phyloP scores from a whole-genome alignment of 495 filamentous ascomycete species.

The Cenococcum geophilum region DNA sequence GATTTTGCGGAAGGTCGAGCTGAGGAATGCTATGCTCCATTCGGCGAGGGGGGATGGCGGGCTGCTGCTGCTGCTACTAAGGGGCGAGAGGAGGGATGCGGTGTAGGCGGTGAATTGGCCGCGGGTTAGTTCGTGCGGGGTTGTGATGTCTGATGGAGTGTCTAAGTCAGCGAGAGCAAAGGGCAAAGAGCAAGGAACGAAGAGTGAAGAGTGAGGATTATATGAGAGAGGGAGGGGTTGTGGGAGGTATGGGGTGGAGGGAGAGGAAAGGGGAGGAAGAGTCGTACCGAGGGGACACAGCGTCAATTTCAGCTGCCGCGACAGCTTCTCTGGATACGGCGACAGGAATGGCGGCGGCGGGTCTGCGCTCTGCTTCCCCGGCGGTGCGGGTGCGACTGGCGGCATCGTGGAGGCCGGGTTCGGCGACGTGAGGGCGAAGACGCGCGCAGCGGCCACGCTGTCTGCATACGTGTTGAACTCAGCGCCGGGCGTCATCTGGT shows the following conservation, averaged over 20 bases:
- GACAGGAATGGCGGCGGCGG: slow-evolving; percentile 45
- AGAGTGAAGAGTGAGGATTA: background rate
- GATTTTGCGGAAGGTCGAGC: slow-evolving; percentile 69
- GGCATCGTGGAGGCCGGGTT: slow-evolving; percentile 66
- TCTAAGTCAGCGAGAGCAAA: background rate
- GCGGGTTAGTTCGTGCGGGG: slow-evolving; percentile 59
- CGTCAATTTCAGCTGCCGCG: slow-evolving; percentile 61
- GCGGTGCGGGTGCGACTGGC: slow-evolving; percentile 44
- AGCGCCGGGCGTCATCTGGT: slow-evolving; percentile 46
- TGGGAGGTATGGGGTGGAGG: background rate
- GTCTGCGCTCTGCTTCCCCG: slow-evolving; percentile 27
- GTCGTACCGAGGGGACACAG: slow-evolving; percentile 65
- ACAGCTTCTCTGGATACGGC: slow-evolving; percentile 62
- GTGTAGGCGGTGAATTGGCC: slow-evolving; percentile 54
- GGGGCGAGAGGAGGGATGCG: slow-evolving; percentile 40
- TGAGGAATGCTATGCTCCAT: slow-evolving; percentile 75
- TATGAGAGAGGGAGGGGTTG: background rate
- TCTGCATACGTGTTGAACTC: slow-evolving; percentile 49
- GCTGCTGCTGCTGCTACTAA: slow-evolving; percentile 59
- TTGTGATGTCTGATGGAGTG: slow-evolving; percentile 60
- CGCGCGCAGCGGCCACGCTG: slow-evolving; percentile 64
- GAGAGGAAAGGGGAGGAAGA: background rate
- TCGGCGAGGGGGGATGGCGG: slow-evolving; percentile 53
- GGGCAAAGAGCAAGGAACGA: background rate
- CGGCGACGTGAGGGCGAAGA: slow-evolving; percentile 84